Conservation (phyloP, 371 early-diverging fungal species). For the Mortierella sp. region DNA sequence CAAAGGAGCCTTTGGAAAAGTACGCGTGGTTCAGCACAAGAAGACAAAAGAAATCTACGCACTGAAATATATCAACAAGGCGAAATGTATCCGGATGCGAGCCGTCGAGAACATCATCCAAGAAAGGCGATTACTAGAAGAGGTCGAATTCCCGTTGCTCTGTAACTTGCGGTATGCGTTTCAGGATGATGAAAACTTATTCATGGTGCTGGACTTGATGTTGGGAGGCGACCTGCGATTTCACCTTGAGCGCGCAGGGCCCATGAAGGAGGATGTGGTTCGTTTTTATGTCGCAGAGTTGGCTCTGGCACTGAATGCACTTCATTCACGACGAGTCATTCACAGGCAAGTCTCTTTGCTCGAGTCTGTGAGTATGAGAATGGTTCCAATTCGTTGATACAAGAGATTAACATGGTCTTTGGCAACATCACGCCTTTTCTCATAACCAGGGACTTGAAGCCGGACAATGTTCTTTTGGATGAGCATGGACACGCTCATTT, state of each 20-base stretch:
- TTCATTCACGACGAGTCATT: conserved; percentile 73
- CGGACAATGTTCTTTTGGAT: conserved; percentile 93
- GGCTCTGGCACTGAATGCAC: conserved; percentile 71
- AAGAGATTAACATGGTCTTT: too few relatives aligned
- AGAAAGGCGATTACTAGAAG: conserved; percentile 75
- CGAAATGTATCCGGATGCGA: conserved; percentile 71
- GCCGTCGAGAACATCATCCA: conserved; percentile 79
- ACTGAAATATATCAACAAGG: conserved; percentile 86
- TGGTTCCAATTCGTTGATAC: too few relatives aligned
- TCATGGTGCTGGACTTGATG: conserved; percentile 85
- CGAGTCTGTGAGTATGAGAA: too few relatives aligned
- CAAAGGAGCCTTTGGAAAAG: conserved; percentile 82
- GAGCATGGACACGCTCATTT: conserved; percentile 87
- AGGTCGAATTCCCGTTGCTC: conserved; percentile 68
- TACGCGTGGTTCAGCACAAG: conserved; percentile 89
- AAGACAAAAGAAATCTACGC: conserved; percentile 75
- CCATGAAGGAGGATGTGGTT: conserved; percentile 77
- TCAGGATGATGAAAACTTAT: conserved; percentile 73
- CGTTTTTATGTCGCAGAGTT: conserved; percentile 86
- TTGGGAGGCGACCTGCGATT: conserved; percentile 90
- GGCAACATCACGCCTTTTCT: too few relatives aligned
- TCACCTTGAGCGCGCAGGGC: conserved; percentile 72
- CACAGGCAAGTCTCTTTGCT: conserved; percentile 64
- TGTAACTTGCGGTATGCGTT: conserved; percentile 73
- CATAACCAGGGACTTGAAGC: conserved; percentile 81